These are phyloP conservation scores for Puccinia novopanici DNA, from an alignment of 1,284 basidiomycete species.

Conservation along the genomic window DNA sequence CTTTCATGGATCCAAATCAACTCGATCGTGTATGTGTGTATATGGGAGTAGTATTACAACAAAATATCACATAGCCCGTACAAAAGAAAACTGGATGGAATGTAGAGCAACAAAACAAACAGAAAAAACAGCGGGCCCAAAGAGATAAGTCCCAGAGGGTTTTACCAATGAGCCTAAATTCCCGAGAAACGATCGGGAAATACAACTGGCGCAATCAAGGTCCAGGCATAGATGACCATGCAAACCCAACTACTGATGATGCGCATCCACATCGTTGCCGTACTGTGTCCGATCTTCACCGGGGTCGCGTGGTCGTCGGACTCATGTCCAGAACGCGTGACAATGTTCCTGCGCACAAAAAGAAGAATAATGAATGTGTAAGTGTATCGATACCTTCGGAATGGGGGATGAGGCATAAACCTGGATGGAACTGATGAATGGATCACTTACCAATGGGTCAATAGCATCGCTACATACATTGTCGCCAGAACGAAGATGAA, in stretches of 20 bases:
- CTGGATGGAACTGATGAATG: slow-evolving; percentile 35
- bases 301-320: slow-evolving; percentile 62
- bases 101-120: not conserved
- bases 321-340: slow-evolving; percentile 42
- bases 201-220: slow-evolving; percentile 39
- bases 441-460: slow-evolving; percentile 87
- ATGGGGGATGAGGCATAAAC: slow-evolving; percentile 55
- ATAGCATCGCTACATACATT: slow-evolving; percentile 98
- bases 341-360: slow-evolving; percentile 36
- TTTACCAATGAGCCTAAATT: not conserved
- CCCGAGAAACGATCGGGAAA: slow-evolving; percentile 48
- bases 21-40: no score
- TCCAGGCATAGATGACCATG: slow-evolving; percentile 85
- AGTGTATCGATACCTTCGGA: slow-evolving; percentile 55
- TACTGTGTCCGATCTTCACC: slow-evolving; percentile 92
- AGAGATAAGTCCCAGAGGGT: not conserved
- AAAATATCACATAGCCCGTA: not conserved
- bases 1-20: no score
- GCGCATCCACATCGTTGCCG: slow-evolving; percentile 99
- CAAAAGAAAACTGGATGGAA: not conserved
- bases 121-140: not conserved
- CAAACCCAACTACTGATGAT: slow-evolving; percentile 94
- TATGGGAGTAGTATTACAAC: not conserved
- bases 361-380: slow-evolving; percentile 53
- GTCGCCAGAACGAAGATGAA: slow-evolving; percentile 91